These are phyloP conservation scores for Ceratocystis colombiana DNA, from an alignment of 2,329 filamentous ascomycete species.

Conservation along the genomic window DNA sequence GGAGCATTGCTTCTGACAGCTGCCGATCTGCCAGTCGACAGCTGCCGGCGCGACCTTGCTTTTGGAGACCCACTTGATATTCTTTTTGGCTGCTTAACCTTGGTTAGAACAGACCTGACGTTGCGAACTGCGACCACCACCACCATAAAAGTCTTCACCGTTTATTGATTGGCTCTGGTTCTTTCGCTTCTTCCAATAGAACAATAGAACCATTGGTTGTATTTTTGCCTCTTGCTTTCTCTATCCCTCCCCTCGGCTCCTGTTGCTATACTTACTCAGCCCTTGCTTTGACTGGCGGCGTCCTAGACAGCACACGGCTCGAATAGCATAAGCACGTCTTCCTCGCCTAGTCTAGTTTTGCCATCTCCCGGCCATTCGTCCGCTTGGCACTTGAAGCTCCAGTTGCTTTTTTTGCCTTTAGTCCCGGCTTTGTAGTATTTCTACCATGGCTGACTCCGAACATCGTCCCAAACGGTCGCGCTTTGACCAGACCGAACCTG, in stretches of 20 bases:
- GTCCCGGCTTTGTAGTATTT: not conserved
- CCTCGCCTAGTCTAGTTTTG: not conserved
- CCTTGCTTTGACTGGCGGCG: too few species aligned
- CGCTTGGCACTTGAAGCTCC: not conserved
- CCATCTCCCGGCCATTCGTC: not conserved
- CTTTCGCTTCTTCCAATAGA: not conserved
- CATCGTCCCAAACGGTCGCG: conserved; percentile 74
- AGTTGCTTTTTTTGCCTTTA: not conserved
- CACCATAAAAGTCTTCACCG: conserved; percentile 9
- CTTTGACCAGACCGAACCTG: conserved; percentile 84
- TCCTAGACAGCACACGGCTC: too few species aligned
- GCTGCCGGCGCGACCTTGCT: not conserved
- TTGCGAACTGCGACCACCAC: conserved; percentile 15
- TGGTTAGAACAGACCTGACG: not conserved
- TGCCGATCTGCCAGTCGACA: not conserved
- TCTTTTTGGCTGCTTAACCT: conserved; percentile 5
- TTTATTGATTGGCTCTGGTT: not conserved
- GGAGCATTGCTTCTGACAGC: not conserved
- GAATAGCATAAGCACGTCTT: not conserved
- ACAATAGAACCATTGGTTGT: not conserved
- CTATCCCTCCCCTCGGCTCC: not conserved
- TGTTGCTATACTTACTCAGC: not conserved
- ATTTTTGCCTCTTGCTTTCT: not conserved
- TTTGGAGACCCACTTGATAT: not conserved
- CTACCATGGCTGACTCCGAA: conserved; percentile 62